phyloP scores from a whole-genome alignment of 2,329 filamentous ascomycete species.

The Gliomastix tumulicola region DNA sequence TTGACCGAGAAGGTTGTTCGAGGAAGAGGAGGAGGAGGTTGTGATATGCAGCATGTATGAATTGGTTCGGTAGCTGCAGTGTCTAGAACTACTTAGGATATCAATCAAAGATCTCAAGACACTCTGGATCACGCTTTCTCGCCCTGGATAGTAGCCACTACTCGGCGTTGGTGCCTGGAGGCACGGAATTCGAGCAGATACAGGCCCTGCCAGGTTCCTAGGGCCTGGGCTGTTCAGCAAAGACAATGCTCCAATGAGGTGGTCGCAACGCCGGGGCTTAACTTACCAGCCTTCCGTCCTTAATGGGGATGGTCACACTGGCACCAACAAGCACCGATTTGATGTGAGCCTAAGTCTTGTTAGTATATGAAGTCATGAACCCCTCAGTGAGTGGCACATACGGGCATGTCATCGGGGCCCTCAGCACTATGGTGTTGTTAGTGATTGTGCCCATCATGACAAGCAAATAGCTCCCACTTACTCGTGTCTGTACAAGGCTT shows the following conservation, averaged over 20 bases:
- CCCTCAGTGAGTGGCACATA: constrained; percentile 27
- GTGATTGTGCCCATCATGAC: not conserved
- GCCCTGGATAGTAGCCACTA: constrained; percentile 92
- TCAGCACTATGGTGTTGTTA: constrained; percentile 56
- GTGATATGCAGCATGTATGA: no score
- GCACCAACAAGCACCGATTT: constrained; percentile 87
- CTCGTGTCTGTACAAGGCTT: constrained; percentile 71
- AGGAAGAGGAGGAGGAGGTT: no score
- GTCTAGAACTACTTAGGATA: not conserved
- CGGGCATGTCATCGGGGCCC: constrained; percentile 91
- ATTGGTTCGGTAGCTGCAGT: no score
- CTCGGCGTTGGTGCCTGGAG: constrained; percentile 67
- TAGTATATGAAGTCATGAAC: no score
- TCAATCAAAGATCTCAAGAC: no score
- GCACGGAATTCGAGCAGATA: constrained; percentile 91
- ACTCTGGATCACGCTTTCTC: constrained; percentile 57
- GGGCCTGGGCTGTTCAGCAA: constrained; percentile 30
- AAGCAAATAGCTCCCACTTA: constrained; percentile 11
- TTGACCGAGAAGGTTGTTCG: no score
- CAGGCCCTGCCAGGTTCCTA: constrained; percentile 77
- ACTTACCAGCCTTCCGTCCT: constrained; percentile 67
- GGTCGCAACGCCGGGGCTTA: not conserved
- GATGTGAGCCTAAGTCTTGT: constrained; percentile 65
- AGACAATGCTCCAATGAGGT: not conserved
- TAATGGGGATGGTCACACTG: constrained; percentile 85